Conservation (phyloP, 345 rosid genomes). For the Euphorbia tirucalli region DNA sequence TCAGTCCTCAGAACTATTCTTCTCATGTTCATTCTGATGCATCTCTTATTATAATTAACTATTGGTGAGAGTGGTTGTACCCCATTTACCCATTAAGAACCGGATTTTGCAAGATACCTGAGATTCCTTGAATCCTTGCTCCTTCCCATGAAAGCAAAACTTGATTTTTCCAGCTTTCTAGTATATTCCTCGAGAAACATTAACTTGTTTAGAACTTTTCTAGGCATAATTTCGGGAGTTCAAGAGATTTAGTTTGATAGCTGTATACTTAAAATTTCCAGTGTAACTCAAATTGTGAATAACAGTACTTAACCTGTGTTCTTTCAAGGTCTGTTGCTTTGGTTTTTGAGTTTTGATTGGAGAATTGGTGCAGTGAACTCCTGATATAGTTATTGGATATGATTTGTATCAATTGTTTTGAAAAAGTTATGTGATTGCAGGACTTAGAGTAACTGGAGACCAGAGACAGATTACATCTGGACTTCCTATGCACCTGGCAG, state of each 20-base stretch:
- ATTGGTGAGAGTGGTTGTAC: too few species aligned
- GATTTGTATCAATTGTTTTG: conserved; percentile 6
- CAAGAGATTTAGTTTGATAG: neutral
- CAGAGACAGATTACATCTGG: conserved; percentile 75
- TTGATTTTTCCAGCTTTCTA: too few species aligned
- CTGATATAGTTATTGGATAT: neutral
- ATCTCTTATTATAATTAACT: too few species aligned
- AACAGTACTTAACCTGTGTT: neutral
- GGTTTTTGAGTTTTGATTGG: neutral
- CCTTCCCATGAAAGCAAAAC: too few species aligned
- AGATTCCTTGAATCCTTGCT: too few species aligned
- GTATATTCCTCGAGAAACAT: neutral
- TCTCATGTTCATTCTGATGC: too few species aligned
- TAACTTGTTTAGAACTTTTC: neutral
- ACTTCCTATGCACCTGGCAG: conserved; percentile 83
- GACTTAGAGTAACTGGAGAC: conserved; percentile 68
- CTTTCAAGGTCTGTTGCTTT: neutral
- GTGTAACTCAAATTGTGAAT: neutral
- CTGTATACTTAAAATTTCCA: neutral
- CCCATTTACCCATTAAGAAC: too few species aligned
- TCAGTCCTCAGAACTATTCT: too few species aligned
- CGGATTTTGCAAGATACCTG: too few species aligned
- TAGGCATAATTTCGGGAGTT: neutral
- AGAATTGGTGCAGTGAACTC: conserved; percentile 11
- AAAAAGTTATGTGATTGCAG: conserved; percentile 38